Evolutionary conservation across 352 stramenopile genomes (phyloP).

Genomic region (Globisporangium radiosum): DNA sequence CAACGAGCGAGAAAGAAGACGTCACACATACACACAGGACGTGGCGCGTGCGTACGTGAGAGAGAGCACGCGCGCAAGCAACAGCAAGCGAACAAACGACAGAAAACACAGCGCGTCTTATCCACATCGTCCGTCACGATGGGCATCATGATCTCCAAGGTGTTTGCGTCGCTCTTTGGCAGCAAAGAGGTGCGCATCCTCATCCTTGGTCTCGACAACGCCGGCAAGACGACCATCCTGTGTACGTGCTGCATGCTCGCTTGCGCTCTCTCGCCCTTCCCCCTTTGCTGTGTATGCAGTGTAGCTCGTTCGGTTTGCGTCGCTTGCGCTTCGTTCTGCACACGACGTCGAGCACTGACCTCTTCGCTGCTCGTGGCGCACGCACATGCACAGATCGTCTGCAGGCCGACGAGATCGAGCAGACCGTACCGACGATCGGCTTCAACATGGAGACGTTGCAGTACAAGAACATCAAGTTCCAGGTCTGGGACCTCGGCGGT

Average conservation of each 20-base stretch:
- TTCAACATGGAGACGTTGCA: conserved; percentile 95
- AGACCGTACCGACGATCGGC: conserved; percentile 99
- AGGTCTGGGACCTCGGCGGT: conserved; percentile 99
- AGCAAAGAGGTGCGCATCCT: conserved; percentile 99
- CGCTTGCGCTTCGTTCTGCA: too few relatives aligned
- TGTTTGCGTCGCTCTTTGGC: conserved; percentile 98
- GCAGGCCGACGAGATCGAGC: conserved; percentile 93
- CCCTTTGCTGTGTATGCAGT: conserved; percentile 1
- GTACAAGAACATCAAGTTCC: conserved; percentile 94
- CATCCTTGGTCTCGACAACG: conserved; percentile 99
- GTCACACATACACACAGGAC: background rate
- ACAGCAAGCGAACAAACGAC: background rate
- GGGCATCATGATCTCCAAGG: conserved; percentile 96
- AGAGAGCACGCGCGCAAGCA: too few relatives aligned
- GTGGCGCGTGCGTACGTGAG: background rate
- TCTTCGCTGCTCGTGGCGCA: too few relatives aligned
- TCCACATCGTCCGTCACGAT: conserved; percentile 43
- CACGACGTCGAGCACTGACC: background rate
- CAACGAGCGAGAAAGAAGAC: background rate
- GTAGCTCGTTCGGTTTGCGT: too few relatives aligned
- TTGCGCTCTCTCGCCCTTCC: background rate
- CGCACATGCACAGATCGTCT: conserved; percentile 45
- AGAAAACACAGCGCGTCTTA: too few relatives aligned
- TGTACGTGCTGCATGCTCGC: conserved; percentile 56
- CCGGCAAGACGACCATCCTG: conserved; percentile 99